A percentile compares a stretch with the other conserved stretches of the same genome.
Conservation (phyloP, 1,139 yeast genomes). For the Yamadazyma diospyri region DNA sequence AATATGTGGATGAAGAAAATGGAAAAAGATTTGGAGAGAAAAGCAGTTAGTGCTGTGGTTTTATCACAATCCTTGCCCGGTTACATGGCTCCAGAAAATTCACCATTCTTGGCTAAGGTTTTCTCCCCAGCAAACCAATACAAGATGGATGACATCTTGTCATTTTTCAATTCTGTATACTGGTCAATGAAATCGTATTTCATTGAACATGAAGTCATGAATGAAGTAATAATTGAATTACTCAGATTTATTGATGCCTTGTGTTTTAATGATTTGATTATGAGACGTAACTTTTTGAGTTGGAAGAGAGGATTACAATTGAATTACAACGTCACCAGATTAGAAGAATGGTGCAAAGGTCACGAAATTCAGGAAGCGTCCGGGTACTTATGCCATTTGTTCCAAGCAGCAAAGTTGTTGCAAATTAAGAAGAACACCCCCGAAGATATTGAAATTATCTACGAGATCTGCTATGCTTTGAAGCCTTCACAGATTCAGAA, state of each 20-base stretch:
- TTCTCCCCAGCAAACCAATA: constrained; percentile 71
- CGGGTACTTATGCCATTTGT: constrained; percentile 79
- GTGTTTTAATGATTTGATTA: constrained; percentile 92
- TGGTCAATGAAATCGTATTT: constrained; percentile 94
- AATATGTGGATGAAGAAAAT: constrained; percentile 97
- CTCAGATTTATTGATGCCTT: constrained; percentile 86
- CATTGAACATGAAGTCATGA: constrained; percentile 80
- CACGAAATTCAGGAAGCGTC: constrained; percentile 91
- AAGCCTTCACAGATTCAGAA: constrained; percentile 94
- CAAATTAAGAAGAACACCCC: constrained; percentile 88
- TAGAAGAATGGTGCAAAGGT: constrained; percentile 98
- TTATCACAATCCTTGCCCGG: constrained; percentile 96
- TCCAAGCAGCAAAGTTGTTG: constrained; percentile 90
- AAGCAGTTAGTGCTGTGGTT: constrained; percentile 91
- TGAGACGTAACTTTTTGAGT: constrained; percentile 91
- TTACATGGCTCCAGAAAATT: constrained; percentile 82
- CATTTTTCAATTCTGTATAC: constrained; percentile 84
- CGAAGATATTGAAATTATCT: constrained; percentile 88
- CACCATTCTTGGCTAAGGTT: constrained; percentile 82
- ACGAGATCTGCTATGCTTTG: constrained; percentile 92
- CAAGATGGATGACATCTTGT: constrained; percentile 92
- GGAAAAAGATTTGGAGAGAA: constrained; percentile 87
- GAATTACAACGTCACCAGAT: constrained; percentile 91
- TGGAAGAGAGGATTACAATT: constrained; percentile 98
- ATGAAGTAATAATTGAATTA: constrained; percentile 80